phyloP scores from a whole-genome alignment of 1,284 basidiomycete species.

The Ceratobasidium papillatum region DNA sequence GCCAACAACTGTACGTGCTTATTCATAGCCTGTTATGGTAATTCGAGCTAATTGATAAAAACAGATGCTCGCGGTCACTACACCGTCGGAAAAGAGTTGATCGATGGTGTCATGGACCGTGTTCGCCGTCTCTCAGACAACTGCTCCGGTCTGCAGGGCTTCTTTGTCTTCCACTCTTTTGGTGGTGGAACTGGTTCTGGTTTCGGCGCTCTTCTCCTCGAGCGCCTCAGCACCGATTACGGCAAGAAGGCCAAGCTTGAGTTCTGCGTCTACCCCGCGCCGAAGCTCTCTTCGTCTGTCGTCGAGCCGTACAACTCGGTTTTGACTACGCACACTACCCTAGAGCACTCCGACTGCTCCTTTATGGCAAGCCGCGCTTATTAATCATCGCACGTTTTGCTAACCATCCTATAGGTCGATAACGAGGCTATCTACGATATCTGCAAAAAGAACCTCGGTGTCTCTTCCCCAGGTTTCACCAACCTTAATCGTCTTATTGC shows the following conservation, averaged over 20 bases:
- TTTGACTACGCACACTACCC: slow-evolving; percentile 97
- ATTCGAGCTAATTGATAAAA: slow-evolving; percentile 44
- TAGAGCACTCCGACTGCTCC: slow-evolving; percentile 99
- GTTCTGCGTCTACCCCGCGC: slow-evolving; percentile 98
- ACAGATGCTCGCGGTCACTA: slow-evolving; percentile 97
- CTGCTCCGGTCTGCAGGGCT: slow-evolving; percentile 97
- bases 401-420: slow-evolving; percentile 69
- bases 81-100: slow-evolving; percentile 94
- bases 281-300: slow-evolving; percentile 92
- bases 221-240: slow-evolving; percentile 95
- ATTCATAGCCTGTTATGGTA: slow-evolving; percentile 34
- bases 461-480: slow-evolving; percentile 87
- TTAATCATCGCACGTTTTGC: slow-evolving; percentile 11
- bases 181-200: slow-evolving; percentile 99
- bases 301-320: slow-evolving; percentile 99
- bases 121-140: slow-evolving; percentile 90
- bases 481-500: slow-evolving; percentile 98
- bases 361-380: slow-evolving; percentile 76
- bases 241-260: slow-evolving; percentile 99
- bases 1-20: slow-evolving; percentile 92
- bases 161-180: slow-evolving; percentile 99
- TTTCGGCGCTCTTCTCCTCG: slow-evolving; percentile 96
- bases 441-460: slow-evolving; percentile 94
- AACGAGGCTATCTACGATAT: slow-evolving; percentile 99
- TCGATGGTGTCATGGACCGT: slow-evolving; percentile 89